These are phyloP conservation scores for Sporothrix globosa DNA, from an alignment of 2,329 filamentous ascomycete species.

Conservation along the genomic window DNA sequence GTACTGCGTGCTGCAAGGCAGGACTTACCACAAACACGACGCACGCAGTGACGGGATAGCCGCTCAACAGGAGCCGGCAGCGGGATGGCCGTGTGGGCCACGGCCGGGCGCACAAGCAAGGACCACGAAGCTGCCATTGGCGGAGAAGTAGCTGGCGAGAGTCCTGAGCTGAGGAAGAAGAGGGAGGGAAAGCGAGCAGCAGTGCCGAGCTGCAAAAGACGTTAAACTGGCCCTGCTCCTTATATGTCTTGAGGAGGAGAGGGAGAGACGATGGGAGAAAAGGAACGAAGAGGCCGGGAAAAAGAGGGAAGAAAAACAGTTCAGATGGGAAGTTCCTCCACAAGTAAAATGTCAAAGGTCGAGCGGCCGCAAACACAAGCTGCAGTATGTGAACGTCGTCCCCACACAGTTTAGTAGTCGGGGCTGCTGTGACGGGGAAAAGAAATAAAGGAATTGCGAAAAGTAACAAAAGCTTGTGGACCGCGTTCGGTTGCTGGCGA, in stretches of 20 bases:
- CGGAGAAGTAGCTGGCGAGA: not conserved
- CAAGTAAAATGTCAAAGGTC: slow-evolving; percentile 21
- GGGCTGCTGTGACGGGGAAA: not conserved
- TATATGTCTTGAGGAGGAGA: not conserved
- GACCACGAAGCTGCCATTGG: slow-evolving; percentile 36
- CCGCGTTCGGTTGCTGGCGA: slow-evolving; percentile 25
- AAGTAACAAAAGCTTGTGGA: slow-evolving; percentile 16
- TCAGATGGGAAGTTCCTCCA: not conserved
- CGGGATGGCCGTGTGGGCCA: slow-evolving; percentile 33
- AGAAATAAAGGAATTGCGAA: not conserved
- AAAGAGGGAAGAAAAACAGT: not conserved
- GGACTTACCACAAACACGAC: slow-evolving; percentile 35
- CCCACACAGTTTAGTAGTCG: slow-evolving; percentile 16
- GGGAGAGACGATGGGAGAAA: not conserved
- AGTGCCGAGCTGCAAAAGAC: slow-evolving; percentile 7
- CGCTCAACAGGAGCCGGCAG: slow-evolving; percentile 33
- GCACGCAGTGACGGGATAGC: slow-evolving; percentile 32
- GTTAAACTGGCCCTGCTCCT: slow-evolving; percentile 5
- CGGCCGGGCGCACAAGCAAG: slow-evolving; percentile 36
- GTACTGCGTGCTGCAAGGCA: not conserved
- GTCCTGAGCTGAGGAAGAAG: not conserved
- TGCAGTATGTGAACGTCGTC: not conserved
- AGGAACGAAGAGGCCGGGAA: not conserved
- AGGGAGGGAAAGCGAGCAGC: not conserved
- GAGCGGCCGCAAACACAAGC: slow-evolving; percentile 11